phyloP scores from a whole-genome alignment of 257 asterid genomes.

The Solanum sejunctum region DNA sequence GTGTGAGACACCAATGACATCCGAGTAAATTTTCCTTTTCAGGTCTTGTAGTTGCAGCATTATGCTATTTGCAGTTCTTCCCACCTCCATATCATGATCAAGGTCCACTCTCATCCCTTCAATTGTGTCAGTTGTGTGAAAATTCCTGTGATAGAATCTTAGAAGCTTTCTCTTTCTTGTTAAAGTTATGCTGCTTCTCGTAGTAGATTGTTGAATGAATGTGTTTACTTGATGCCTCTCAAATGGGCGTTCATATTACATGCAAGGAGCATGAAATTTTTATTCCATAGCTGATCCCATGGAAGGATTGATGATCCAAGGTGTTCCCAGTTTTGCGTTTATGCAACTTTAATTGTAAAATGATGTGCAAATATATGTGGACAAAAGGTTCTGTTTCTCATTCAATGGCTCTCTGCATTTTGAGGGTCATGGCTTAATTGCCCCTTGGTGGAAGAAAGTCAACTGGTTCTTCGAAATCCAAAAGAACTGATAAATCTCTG shows the following conservation, averaged over 20 bases:
- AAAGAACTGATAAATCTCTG: not conserved
- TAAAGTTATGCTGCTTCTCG: not conserved
- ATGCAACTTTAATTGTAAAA: not conserved
- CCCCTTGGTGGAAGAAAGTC: not conserved
- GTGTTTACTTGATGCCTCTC: not conserved
- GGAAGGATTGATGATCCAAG: not conserved
- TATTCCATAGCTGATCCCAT: not conserved
- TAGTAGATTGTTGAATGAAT: not conserved
- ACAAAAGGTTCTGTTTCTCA: not conserved
- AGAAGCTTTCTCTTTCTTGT: not conserved
- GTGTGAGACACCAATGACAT: not conserved
- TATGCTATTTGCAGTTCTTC: slow-evolving; percentile 84
- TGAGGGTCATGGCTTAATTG: not conserved
- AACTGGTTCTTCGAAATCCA: not conserved
- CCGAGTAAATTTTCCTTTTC: slow-evolving; percentile 1
- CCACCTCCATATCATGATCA: slow-evolving; percentile 68
- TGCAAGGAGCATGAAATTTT: not conserved
- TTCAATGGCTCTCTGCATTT: not conserved
- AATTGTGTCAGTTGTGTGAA: not conserved
- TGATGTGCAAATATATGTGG: not conserved
- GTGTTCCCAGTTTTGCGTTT: not conserved
- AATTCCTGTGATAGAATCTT: not conserved
- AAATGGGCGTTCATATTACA: not conserved
- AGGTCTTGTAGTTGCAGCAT: slow-evolving; percentile 52
- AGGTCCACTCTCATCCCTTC: slow-evolving; percentile 22